Conservation (phyloP, 2,329 filamentous ascomycete species). For the Aspergillus pseudotamarii region DNA sequence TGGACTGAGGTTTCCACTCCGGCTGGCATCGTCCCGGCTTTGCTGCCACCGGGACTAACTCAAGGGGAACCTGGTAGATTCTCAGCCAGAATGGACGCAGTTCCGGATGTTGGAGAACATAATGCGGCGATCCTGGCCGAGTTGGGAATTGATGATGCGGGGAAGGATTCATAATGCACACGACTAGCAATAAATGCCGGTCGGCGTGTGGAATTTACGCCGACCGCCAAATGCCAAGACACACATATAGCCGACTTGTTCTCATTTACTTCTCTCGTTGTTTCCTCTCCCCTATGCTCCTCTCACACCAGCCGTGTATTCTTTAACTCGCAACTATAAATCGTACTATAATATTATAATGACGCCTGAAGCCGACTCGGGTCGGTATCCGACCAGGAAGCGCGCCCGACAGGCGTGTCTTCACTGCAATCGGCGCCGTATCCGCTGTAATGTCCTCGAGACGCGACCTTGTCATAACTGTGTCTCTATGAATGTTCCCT, state of each 20-base stretch:
- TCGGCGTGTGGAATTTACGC: constrained; percentile 1
- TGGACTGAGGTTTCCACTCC: constrained; percentile 57
- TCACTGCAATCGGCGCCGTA: constrained; percentile 48
- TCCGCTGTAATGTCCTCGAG: constrained; percentile 52
- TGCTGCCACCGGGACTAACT: constrained; percentile 54
- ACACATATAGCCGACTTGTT: constrained; percentile 7
- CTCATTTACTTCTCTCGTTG: neutral
- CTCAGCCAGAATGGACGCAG: constrained; percentile 37
- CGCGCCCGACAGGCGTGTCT: constrained; percentile 49
- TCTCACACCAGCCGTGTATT: neutral
- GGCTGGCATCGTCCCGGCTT: constrained; percentile 49
- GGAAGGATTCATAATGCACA: neutral
- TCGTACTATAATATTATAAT: neutral
- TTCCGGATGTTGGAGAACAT: constrained; percentile 56
- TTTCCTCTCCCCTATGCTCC: neutral
- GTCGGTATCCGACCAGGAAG: constrained; percentile 8
- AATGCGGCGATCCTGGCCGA: constrained; percentile 52
- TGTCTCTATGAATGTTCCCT: constrained; percentile 37
- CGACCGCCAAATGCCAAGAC: constrained; percentile 5
- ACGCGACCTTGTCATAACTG: constrained; percentile 49
- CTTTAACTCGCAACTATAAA: neutral
- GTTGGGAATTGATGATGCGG: constrained; percentile 37
- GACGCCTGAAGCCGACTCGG: neutral
- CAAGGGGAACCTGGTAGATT: constrained; percentile 25
- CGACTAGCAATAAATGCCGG: too few relatives aligned